Conservation (phyloP, 208 protist genomes). For the Trypanosoma melophagium region DNA sequence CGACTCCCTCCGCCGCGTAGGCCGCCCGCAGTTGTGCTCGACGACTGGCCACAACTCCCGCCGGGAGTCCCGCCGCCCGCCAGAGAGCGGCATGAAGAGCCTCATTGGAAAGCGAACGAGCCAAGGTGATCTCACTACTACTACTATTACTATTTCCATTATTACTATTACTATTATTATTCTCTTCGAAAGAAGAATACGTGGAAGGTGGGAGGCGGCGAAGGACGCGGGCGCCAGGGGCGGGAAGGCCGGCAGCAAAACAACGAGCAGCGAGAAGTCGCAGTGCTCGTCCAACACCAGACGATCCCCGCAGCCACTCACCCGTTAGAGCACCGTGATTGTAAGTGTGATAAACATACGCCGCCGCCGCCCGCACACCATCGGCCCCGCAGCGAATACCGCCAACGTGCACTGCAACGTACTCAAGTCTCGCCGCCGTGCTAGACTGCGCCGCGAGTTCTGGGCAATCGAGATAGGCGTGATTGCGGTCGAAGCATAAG, state of each 20-base stretch:
- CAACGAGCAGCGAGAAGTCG: conserved; percentile 33
- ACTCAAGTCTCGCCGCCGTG: conserved; percentile 37
- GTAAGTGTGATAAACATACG: conserved; percentile 78
- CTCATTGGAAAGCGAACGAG: conserved; percentile 39
- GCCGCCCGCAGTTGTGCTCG: conserved; percentile 46
- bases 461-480: conserved; percentile 70
- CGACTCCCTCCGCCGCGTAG: conserved; percentile 55
- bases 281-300: conserved; percentile 38
- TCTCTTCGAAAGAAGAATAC: too few species aligned
- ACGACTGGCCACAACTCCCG: conserved; percentile 43
- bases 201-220: conserved; percentile 71
- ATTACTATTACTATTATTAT: too few species aligned
- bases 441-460: conserved; percentile 53
- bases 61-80: conserved; percentile 61
- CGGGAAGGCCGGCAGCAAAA: conserved; percentile 48
- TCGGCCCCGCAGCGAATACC: conserved; percentile 44
- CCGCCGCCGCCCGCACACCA: conserved; percentile 64
- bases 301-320: conserved; percentile 51
- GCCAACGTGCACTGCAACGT: conserved; percentile 55
- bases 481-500: conserved; percentile 58
- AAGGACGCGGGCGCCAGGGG: conserved; percentile 62
- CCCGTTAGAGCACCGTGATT: conserved; percentile 53
- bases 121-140: too few species aligned
- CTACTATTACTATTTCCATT: too few species aligned
- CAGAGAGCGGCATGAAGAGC: conserved; percentile 53